phyloP scores from a whole-genome alignment of 106 monocot genomes.

The Iris macrosiphon region DNA sequence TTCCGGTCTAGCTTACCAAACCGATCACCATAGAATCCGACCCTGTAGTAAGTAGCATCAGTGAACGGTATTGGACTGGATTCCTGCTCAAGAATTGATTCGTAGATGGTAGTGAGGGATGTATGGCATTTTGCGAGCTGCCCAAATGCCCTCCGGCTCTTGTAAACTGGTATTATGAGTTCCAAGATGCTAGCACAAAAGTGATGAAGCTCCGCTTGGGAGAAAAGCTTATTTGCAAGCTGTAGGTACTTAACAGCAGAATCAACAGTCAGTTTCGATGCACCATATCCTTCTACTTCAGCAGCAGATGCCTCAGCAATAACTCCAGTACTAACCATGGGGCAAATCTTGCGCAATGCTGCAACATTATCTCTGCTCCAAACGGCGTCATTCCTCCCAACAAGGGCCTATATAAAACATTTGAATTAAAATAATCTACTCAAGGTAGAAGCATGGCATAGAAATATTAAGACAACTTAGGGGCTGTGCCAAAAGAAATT shows the following conservation, averaged over 20 bases:
- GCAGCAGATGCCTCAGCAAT: slow-evolving; percentile 77
- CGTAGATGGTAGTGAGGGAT: slow-evolving; percentile 80
- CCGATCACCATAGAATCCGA: slow-evolving; percentile 77
- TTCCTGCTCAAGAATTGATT: slow-evolving; percentile 83
- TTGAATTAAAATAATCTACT: no score
- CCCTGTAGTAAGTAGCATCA: slow-evolving; percentile 88
- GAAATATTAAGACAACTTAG: no score
- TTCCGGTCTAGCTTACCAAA: slow-evolving; percentile 76
- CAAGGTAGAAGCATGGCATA: no score
- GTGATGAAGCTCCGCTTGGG: slow-evolving; percentile 80
- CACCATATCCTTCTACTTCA: slow-evolving; percentile 95
- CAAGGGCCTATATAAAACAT: slow-evolving; percentile 55
- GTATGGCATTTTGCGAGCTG: slow-evolving; percentile 89
- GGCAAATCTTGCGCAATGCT: slow-evolving; percentile 75
- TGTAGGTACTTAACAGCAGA: slow-evolving; percentile 93
- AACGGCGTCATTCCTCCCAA: slow-evolving; percentile 89
- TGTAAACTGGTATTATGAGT: slow-evolving; percentile 89
- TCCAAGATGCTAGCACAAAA: slow-evolving; percentile 87
- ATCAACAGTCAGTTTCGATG: slow-evolving; percentile 90
- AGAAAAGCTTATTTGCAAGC: slow-evolving; percentile 78
- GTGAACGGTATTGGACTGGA: slow-evolving; percentile 89
- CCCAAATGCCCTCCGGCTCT: slow-evolving; percentile 67
- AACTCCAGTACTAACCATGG: slow-evolving; percentile 60
- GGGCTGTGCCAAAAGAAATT: not conserved
- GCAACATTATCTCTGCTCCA: slow-evolving; percentile 79